These are phyloP conservation scores for Ophiostoma fasciatum DNA, from an alignment of 2,329 filamentous ascomycete genomes.

Conservation along the genomic window DNA sequence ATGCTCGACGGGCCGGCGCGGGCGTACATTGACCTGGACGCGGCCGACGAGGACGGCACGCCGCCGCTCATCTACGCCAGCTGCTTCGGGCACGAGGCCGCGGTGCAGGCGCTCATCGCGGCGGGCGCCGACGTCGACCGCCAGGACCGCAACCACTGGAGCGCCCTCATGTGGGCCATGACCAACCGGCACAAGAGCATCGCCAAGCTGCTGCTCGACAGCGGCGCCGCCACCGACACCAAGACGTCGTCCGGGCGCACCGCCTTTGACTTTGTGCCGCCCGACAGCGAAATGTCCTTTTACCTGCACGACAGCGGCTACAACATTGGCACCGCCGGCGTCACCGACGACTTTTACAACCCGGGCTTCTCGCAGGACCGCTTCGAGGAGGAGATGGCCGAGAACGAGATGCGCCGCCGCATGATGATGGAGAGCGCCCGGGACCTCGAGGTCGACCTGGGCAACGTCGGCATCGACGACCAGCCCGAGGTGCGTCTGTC, in stretches of 20 bases:
- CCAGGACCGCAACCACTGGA: conserved; percentile 95
- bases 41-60: conserved; percentile 84
- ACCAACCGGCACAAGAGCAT: conserved; percentile 96
- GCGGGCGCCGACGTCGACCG: conserved; percentile 81
- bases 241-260: conserved; percentile 90
- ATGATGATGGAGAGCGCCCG: conserved; percentile 99
- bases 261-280: conserved; percentile 88
- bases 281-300: conserved; percentile 90
- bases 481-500: conserved; percentile 60
- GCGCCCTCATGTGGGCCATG: conserved; percentile 98
- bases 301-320: conserved; percentile 94
- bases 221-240: conserved; percentile 87
- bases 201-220: conserved; percentile 80
- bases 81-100: conserved; percentile 89
- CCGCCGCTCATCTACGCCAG: conserved; percentile 95
- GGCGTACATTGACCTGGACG: conserved; percentile 68
- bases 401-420: conserved; percentile 84
- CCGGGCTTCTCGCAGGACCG: conserved; percentile 82
- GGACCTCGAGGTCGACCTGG: conserved; percentile 89
- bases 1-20: conserved; percentile 62
- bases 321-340: conserved; percentile 64
- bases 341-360: conserved; percentile 84
- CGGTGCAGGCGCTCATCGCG: conserved; percentile 70
- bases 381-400: conserved; percentile 94
- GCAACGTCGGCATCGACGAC: conserved; percentile 91